Evolutionary conservation across 2,329 filamentous ascomycete species (phyloP), one percentile per base, ranked within the genome.

Genomic region (Madurella fahalii): DNA sequence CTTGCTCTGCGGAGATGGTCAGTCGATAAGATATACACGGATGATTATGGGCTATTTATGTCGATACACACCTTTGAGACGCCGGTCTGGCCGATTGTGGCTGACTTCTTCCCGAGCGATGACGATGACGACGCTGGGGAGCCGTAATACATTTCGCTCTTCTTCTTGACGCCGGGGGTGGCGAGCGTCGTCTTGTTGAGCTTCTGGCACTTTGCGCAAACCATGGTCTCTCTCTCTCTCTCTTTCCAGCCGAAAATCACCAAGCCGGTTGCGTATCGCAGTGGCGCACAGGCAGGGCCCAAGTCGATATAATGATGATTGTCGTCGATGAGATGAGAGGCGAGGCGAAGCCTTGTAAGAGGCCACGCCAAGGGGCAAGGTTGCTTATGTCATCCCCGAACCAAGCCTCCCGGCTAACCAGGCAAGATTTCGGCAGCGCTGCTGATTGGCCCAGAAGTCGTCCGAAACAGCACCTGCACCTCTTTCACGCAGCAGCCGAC

Each of bases 81-180:
- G 34, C 83, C 82, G 12, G 75, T 81, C 56, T 77, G 76, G 4
- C 82, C 82, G 34, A 83, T 61, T 2, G 82, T 85, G 39, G 79
- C 72, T 18, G 79, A 76, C 52, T 74, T 77, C 57, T 72, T 71
- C 45, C 66, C 68, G 16, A 67, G 56, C 58, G 70, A 67, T 53
- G 75, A 67, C 18, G 74, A 72, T 43, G 71, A 67, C 2, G 72
- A 71, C 12, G 78, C 73, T 1, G 81, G 70, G 2, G 82, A 85
- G 46, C 83, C 83, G 63, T 82, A 79, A 68, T 85, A 86, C 72
- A 86, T 82, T 50, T 86, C 83, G 64, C 70, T 81, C 74, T 83
- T 86, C 71, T 82, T 83, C 70, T 86, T 86, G 58, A 86, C 83
- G 30, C 76, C 79, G 0, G 83, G 83, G 0, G 83, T 86, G 57